These are phyloP conservation scores for Talaromyces sp. DNA, from an alignment of 2,329 filamentous ascomycete genomes.

Conservation along the genomic window DNA sequence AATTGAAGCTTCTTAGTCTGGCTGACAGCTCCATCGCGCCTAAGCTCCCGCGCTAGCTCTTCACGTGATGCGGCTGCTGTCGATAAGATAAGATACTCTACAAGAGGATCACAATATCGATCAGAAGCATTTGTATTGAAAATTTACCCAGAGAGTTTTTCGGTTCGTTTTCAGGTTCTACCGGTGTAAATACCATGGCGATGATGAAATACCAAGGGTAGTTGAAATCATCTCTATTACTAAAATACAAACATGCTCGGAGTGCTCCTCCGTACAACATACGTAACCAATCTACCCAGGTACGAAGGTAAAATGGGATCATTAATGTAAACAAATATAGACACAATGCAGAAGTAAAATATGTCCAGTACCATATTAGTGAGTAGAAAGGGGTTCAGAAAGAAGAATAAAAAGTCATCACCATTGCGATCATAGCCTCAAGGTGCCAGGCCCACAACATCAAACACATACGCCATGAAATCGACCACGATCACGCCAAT, in stretches of 20 bases:
- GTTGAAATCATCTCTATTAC: not conserved
- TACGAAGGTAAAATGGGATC: not conserved
- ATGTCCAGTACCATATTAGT: slow-evolving; percentile 5
- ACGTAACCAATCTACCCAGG: not conserved
- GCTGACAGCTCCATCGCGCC: not conserved
- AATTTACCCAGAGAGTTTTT: too few species aligned
- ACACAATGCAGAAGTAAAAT: not conserved
- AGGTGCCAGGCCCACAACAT: slow-evolving; percentile 53
- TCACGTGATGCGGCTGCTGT: slow-evolving; percentile 1
- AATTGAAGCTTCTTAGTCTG: slow-evolving; percentile 13
- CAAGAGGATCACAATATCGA: too few species aligned
- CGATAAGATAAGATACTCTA: not conserved
- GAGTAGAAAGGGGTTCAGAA: not conserved
- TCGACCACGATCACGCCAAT: slow-evolving; percentile 80
- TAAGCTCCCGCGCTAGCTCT: not conserved
- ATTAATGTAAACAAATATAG: not conserved
- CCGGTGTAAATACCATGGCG: too few species aligned
- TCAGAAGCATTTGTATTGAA: too few species aligned
- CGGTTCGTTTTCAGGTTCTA: too few species aligned
- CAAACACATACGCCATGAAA: slow-evolving; percentile 69
- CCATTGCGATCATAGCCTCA: not conserved
- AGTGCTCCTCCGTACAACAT: not conserved
- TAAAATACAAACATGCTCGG: not conserved
- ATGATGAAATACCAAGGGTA: too few species aligned
- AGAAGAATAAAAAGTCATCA: not conserved